Percentiles rank a stretch among this genome's conserved stretches.
Evolutionary conservation across 306 rosid species (phyloP).

Genomic region (Chamaecrista fasciculata): DNA sequence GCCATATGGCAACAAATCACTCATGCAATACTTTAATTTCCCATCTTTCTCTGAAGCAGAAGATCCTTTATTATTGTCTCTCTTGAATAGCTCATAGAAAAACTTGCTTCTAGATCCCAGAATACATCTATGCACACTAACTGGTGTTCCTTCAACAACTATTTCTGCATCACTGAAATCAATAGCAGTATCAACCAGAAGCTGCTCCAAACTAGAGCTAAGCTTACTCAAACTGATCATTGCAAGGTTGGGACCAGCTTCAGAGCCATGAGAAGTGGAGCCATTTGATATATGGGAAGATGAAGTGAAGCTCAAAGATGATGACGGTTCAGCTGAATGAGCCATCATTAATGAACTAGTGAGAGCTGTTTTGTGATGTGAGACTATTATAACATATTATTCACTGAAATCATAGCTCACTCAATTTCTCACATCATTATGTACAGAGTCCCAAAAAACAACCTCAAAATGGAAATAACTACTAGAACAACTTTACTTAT

Average conservation of each 20-base stretch:
- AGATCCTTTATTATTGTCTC: slow-evolving; percentile 37
- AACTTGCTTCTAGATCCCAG: slow-evolving; percentile 77
- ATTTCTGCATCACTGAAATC: slow-evolving; percentile 76
- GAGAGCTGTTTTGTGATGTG: too few relatives aligned
- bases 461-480: slow-evolving; percentile 6
- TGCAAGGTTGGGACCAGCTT: slow-evolving; percentile 62
- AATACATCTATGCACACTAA: slow-evolving; percentile 75
- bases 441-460: not conserved
- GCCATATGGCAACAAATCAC: slow-evolving; percentile 72
- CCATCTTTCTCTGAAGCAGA: slow-evolving; percentile 44
- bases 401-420: slow-evolving; percentile 6
- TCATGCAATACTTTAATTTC: slow-evolving; percentile 60
- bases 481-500: not conserved
- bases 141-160: slow-evolving; percentile 57
- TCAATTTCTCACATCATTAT: slow-evolving; percentile 13
- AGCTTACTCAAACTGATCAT: slow-evolving; percentile 69
- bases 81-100: slow-evolving; percentile 70
- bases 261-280: slow-evolving; percentile 48
- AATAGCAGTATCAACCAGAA: slow-evolving; percentile 57
- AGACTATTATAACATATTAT: too few relatives aligned
- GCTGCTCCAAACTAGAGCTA: slow-evolving; percentile 78
- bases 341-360: slow-evolving; percentile 66
- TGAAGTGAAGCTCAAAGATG: slow-evolving; percentile 86
- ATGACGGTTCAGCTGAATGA: slow-evolving; percentile 68
- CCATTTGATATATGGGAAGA: slow-evolving; percentile 75